Conservation (phyloP, 2,329 filamentous ascomycete species). For the Coniosporium tulheliwenetii region DNA sequence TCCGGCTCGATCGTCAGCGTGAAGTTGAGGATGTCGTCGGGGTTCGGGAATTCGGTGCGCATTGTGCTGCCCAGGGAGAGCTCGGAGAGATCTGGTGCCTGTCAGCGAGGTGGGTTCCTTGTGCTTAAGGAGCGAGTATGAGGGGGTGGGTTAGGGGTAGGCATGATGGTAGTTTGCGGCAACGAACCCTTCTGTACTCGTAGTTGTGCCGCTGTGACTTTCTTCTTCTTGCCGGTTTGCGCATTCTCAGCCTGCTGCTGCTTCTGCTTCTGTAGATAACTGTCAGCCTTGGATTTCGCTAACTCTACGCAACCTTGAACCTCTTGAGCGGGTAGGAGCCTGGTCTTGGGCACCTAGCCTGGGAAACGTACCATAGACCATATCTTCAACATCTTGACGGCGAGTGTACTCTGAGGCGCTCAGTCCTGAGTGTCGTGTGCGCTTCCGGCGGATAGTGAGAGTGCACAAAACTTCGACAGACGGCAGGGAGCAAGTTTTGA, state of each 20-base stretch:
- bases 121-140: too few relatives aligned
- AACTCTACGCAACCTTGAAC: too few relatives aligned
- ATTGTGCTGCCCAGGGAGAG: constrained; percentile 65
- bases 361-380: constrained; percentile 75
- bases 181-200: constrained; percentile 85
- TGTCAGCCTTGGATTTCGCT: background rate
- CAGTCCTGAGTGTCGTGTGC: too few relatives aligned
- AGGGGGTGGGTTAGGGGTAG: too few relatives aligned
- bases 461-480: too few relatives aligned
- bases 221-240: constrained; percentile 81
- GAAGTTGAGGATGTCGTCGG: constrained; percentile 78
- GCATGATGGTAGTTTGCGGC: background rate
- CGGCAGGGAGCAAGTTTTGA: too few relatives aligned
- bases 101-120: background rate
- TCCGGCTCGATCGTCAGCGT: constrained; percentile 68
- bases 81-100: constrained; percentile 57
- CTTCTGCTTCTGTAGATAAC: constrained; percentile 62
- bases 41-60: constrained; percentile 66
- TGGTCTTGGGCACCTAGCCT: background rate
- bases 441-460: too few relatives aligned
- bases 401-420: too few relatives aligned
- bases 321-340: too few relatives aligned
- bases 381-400: constrained; percentile 82
- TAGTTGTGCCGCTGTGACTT: constrained; percentile 90
- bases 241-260: constrained; percentile 88